Base-by-base conservation (phyloP, 495 filamentous ascomycete genomes). In the Penicillium macrosclerotiorum region DNA sequence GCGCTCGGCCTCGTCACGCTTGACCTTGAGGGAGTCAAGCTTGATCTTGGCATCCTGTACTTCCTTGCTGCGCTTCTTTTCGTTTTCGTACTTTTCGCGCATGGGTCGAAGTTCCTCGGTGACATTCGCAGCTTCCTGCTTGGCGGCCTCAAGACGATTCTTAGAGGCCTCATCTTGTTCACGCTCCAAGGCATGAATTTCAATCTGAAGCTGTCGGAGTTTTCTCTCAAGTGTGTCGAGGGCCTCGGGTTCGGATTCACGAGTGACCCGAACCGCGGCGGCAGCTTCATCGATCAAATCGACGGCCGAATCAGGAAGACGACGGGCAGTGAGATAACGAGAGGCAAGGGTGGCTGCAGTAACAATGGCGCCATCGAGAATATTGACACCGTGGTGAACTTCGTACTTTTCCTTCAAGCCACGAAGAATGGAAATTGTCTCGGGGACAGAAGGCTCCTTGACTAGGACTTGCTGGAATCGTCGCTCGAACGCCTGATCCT, bases 31-130 rank as follows among this genome's bases (percentile, higher is more conserved):
- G 26, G 75, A 71, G 48, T 97, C 93, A 23, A 96, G 79, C 72
- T 96, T 96, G 59, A 93, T 80, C 77, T 94, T 96, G n/a, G 86
- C 86, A 45, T 96, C 91, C 63, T 97, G 93, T 37, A 98, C 90
- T 30, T 91, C 85, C 55, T 85, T 88, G 59, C 86, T 86, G 42
- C 93, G 84, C 54, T 81, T 73, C 71, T 92, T 90, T 67, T 98
- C 93, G 45, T 78, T 84, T 63, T 96, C 89, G 56, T 97, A 98
- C 70, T 95, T 95, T 63, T 96, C 90, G 18, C 90, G 86, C 49
- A 98, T 79, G 4, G 93, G 93, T 53, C 84, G 79, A 20, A 98
- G 70, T 62, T 98, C 93, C 62, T 98, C 93, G 59, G 85, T 77
- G 22, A 95, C 84, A 57, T 98, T 96, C 48, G 89, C 83, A 2